Base-by-base conservation (phyloP, 495 filamentous ascomycete genomes). In the Hyaloscypha variabilis region DNA sequence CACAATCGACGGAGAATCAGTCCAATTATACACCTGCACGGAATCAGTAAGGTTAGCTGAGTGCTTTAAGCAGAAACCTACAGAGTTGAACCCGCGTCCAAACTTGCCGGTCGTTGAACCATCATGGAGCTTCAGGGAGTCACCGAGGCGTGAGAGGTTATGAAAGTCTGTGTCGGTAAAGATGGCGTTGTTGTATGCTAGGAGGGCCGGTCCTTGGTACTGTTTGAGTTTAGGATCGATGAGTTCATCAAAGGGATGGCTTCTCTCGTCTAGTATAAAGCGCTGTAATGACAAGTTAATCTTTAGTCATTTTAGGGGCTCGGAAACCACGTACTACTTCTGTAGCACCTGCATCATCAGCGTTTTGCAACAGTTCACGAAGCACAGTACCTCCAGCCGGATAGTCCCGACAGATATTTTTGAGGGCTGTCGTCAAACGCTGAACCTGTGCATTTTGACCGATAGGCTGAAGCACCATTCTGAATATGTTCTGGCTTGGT, bases 21-120 rank as follows among this genome's bases (percentile, higher is more conserved):
- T 80, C 75, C 75, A 81, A 62, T 81, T 78, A 49, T 80, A 81
- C 1, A 78, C 76, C 76, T 78, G 42, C 13, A 24, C 6, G 23
- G 28, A 63, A 39, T 52, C 52, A 6, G n/a, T n/a, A n/a, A n/a
- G n/a, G n/a, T n/a, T n/a, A n/a, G n/a, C n/a, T n/a, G n/a, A n/a
- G n/a, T n/a, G n/a, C n/a, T n/a, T n/a, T 26, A 24, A 39, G 14
- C 29, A 25, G 21, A 26, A 54, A 64, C 69, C 10, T 63, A 75
- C 74, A 13, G 74, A 75, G 62, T 78, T 79, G 51, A 80, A 80
- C 3, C 78, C 78, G 39, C 74, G 72, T 1, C 78, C 75, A 68
- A 76, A 77, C 51, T 77, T 78, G 8, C 78, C 78, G n/a, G 78
- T 80, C 3, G 72, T 69, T 30, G 39, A 74, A 4, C 68, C 63